Evolutionary conservation across 805 yeast species (phyloP), one percentile per base, ranked within the genome.

Genomic region (Diddensiella caesifluorescens): DNA sequence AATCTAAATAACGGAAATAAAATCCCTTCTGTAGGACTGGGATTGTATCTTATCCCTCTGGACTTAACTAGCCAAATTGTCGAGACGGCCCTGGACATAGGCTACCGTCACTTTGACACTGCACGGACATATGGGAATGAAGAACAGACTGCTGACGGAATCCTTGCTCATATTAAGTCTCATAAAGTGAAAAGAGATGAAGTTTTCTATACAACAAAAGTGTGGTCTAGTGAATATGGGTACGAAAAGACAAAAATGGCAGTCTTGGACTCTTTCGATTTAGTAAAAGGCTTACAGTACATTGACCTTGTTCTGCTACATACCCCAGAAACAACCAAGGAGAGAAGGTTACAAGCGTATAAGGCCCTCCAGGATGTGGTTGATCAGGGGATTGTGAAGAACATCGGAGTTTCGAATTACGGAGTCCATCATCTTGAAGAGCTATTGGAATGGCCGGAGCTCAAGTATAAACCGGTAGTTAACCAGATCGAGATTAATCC

Each of bases 401-500:
- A 64, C 37, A 73, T 80, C 39, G 86, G 86, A 16, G 83, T 80
- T 5, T 76, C 83, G 25, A 80, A 78, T 58, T 79, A 69, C 54
- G 82, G 83, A 15, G 56, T 64, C 18, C 65, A 66, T 34, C 83
- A 79, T 52, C 54, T 80, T 19, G 60, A 74, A 52, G 82, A 79
- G 56, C 59, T 80, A 16, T 54, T 72, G 22, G 54, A 53, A 4
- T 72, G 74, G 68, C 60, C 61, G 9, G 73, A 63, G 3, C 60
- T 77, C 46, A 70, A 61, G 42, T 55, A 72, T 48, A 45, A 68
- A 48, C 88, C 95, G 0, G 84, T 78, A 0, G 81, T 83, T 28
- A 81, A 86, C 60, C 95, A 86, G 59, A 74, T 86, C 53, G 95
- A 85, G 61, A 71, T 85, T 35, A 83, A 85, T 47, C 95, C 92